A percentile compares a stretch with the other conserved stretches of the same genome.
These are phyloP conservation scores for Oryza rufipogon DNA, from an alignment of 176 grass and related monocot species.

Conservation along the genomic window DNA sequence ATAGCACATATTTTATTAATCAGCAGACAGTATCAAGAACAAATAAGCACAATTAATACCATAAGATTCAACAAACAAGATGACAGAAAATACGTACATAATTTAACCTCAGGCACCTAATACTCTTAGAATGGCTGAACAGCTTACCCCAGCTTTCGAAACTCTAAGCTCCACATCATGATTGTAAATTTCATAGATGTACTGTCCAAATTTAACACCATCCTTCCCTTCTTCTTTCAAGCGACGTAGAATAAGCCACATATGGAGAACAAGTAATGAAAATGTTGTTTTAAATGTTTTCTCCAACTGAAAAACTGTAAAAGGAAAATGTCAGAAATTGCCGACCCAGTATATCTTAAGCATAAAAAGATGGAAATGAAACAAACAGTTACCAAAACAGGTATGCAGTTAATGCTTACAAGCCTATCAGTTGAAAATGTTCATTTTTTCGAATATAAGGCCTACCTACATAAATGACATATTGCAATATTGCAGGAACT, in stretches of 20 bases:
- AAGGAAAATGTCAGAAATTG: slow-evolving; percentile 35
- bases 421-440: not conserved
- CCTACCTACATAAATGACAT: slow-evolving; percentile 25
- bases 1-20: slow-evolving; percentile 24
- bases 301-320: slow-evolving; percentile 97
- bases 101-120: not conserved
- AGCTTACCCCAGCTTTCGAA: slow-evolving; percentile 94
- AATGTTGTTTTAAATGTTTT: slow-evolving; percentile 99
- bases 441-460: slow-evolving; percentile 14
- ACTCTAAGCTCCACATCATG: slow-evolving; percentile 95
- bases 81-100: slow-evolving; percentile 16
- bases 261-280: slow-evolving; percentile 95
- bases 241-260: slow-evolving; percentile 91
- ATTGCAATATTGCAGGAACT: slow-evolving; percentile 1
- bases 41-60: slow-evolving; percentile 16
- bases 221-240: slow-evolving; percentile 94
- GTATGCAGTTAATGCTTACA: not conserved
- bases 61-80: slow-evolving; percentile 18
- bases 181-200: slow-evolving; percentile 96
- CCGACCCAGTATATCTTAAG: slow-evolving; percentile 8
- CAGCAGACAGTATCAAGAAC: not conserved
- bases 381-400: slow-evolving; percentile 23
- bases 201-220: slow-evolving; percentile 92
- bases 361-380: slow-evolving; percentile 25
- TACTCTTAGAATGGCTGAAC: slow-evolving; percentile 25